Conservation (phyloP, 306 rosid species). For the Malus sylvestris region DNA sequence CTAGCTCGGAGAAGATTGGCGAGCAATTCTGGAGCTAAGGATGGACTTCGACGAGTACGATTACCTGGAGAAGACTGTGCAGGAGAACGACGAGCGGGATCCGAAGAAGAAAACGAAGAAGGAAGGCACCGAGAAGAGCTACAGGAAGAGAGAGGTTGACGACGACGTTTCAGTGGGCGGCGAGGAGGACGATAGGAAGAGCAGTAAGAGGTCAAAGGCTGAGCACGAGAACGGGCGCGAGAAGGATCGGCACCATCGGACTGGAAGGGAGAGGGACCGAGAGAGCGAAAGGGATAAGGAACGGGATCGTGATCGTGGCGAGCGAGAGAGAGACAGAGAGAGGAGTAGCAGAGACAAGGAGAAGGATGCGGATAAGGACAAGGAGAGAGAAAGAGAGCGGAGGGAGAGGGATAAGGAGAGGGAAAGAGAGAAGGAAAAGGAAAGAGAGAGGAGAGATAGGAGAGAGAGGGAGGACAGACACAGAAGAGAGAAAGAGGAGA, state of each 20-base stretch:
- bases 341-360: conserved; percentile 32
- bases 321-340: conserved; percentile 21
- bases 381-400: conserved; percentile 24
- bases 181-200: conserved; percentile 43
- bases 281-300: conserved; percentile 39
- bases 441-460: conserved; percentile 14
- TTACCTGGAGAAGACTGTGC: conserved; percentile 90
- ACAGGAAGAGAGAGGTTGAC: conserved; percentile 66
- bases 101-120: conserved; percentile 48
- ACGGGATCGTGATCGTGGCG: conserved; percentile 29
- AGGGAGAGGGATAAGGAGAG: conserved; percentile 12
- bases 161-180: conserved; percentile 26
- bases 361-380: conserved; percentile 7
- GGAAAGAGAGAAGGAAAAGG: conserved; percentile 20
- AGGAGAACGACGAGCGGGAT: conserved; percentile 61
- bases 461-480: conserved; percentile 21
- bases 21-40: neutral
- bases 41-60: conserved; percentile 99
- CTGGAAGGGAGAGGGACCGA: conserved; percentile 46
- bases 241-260: conserved; percentile 47
- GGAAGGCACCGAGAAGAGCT: conserved; percentile 43
- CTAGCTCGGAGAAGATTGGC: conserved; percentile 2
- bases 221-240: conserved; percentile 71
- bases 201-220: conserved; percentile 48
- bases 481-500: conserved; percentile 14